Percentiles rank a stretch among this genome's conserved stretches.
These are phyloP conservation scores for Penicillium sp. DNA, from an alignment of 2,329 filamentous ascomycete genomes.

Conservation along the genomic window DNA sequence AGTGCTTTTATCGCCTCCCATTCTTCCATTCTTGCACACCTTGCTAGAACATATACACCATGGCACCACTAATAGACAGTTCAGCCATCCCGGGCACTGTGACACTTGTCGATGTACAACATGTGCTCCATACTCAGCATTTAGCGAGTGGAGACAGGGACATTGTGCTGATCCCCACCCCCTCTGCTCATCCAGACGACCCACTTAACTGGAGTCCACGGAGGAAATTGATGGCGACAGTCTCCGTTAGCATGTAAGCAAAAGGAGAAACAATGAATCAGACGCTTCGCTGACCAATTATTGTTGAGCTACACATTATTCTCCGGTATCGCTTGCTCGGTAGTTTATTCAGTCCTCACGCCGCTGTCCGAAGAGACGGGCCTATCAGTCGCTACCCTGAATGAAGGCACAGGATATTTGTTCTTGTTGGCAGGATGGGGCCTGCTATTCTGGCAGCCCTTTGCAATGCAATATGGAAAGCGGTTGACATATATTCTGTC, in stretches of 20 bases:
- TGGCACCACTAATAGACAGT: slow-evolving; percentile 29
- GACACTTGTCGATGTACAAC: slow-evolving; percentile 43
- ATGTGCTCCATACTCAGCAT: slow-evolving; percentile 34
- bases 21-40: not conserved
- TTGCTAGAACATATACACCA: slow-evolving; percentile 6
- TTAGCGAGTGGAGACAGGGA: slow-evolving; percentile 31
- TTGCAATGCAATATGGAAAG: slow-evolving; percentile 47
- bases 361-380: slow-evolving; percentile 39
- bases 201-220: slow-evolving; percentile 48
- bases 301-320: slow-evolving; percentile 39
- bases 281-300: not conserved
- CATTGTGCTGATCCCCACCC: slow-evolving; percentile 45
- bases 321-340: slow-evolving; percentile 37
- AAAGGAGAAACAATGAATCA: not conserved
- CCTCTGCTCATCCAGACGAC: slow-evolving; percentile 48
- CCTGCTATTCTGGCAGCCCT: slow-evolving; percentile 49
- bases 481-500: slow-evolving; percentile 37
- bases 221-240: slow-evolving; percentile 45
- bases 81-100: slow-evolving; percentile 45
- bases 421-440: slow-evolving; percentile 49
- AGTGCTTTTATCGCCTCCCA: not conserved
- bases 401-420: slow-evolving; percentile 41
- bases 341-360: slow-evolving; percentile 42
- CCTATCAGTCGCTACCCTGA: slow-evolving; percentile 34
- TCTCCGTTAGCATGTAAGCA: slow-evolving; percentile 43